Conservation (phyloP, 2,329 filamentous ascomycete genomes). For the Metarhizium guizhouense region DNA sequence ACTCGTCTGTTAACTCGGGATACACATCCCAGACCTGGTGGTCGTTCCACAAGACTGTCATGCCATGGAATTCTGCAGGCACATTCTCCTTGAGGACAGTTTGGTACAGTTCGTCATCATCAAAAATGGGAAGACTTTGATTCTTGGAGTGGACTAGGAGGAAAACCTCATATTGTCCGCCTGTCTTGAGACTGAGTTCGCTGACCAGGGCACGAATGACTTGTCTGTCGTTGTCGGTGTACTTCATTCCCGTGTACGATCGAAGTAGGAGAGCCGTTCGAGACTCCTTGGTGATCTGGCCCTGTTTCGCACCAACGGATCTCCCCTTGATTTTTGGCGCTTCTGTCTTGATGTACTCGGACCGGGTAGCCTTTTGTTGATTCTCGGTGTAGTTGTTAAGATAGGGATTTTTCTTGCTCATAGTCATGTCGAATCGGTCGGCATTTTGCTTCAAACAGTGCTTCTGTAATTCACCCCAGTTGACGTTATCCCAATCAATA, state of each 20-base stretch:
- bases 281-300: conserved; percentile 26
- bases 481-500: conserved; percentile 53
- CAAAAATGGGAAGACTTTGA: conserved; percentile 46
- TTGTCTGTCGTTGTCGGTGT: conserved; percentile 71
- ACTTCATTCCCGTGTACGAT: conserved; percentile 65
- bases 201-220: conserved; percentile 70
- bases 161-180: conserved; percentile 74
- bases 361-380: conserved; percentile 5
- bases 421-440: conserved; percentile 46
- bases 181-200: conserved; percentile 66
- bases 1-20: conserved; percentile 57
- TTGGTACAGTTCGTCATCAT: conserved; percentile 49
- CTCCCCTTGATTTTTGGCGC: conserved; percentile 10
- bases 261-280: conserved; percentile 70
- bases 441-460: conserved; percentile 58
- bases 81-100: conserved; percentile 52
- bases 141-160: conserved; percentile 73
- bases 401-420: conserved; percentile 32
- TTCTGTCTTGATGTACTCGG: background rate
- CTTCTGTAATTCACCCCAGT: conserved; percentile 64
- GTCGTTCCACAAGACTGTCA: conserved; percentile 68
- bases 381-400: conserved; percentile 31
- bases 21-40: conserved; percentile 69
- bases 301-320: conserved; percentile 6
- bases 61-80: conserved; percentile 60